These are phyloP conservation scores for Cytospora chrysosperma DNA, from an alignment of 2,329 filamentous ascomycete species.

Conservation along the genomic window DNA sequence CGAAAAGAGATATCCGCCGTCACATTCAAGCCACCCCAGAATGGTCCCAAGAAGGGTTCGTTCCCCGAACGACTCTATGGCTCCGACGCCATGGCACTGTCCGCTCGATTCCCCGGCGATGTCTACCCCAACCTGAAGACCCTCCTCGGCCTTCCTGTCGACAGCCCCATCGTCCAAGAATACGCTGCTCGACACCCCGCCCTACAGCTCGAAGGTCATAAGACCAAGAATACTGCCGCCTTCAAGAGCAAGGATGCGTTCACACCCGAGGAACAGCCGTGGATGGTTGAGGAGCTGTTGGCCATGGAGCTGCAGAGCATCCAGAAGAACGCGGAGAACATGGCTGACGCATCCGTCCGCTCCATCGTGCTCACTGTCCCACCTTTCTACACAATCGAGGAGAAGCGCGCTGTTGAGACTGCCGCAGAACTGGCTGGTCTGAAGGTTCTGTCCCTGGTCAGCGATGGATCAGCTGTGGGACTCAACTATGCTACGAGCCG, in stretches of 20 bases:
- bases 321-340: slow-evolving; percentile 78
- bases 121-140: slow-evolving; percentile 94
- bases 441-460: slow-evolving; percentile 80
- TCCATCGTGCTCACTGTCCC: slow-evolving; percentile 89
- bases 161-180: slow-evolving; percentile 60
- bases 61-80: slow-evolving; percentile 93
- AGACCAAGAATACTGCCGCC: slow-evolving; percentile 67
- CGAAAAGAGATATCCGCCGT: slow-evolving; percentile 91
- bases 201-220: slow-evolving; percentile 63
- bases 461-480: slow-evolving; percentile 87
- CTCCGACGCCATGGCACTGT: slow-evolving; percentile 83
- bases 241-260: slow-evolving; percentile 74
- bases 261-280: slow-evolving; percentile 58
- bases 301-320: slow-evolving; percentile 96
- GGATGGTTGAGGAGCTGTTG: slow-evolving; percentile 87
- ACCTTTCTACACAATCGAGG: slow-evolving; percentile 84
- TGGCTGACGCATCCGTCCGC: slow-evolving; percentile 72
- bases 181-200: slow-evolving; percentile 79
- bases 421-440: slow-evolving; percentile 87
- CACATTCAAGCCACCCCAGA: slow-evolving; percentile 83
- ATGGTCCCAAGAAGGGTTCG: slow-evolving; percentile 58
- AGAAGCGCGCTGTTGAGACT: slow-evolving; percentile 81
- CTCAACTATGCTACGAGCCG: slow-evolving; percentile 92
- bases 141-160: slow-evolving; percentile 72
- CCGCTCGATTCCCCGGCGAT: slow-evolving; percentile 85